Evolutionary conservation across 139 green algal genomes (phyloP).

Genomic region (Haematococcus lacustris): DNA sequence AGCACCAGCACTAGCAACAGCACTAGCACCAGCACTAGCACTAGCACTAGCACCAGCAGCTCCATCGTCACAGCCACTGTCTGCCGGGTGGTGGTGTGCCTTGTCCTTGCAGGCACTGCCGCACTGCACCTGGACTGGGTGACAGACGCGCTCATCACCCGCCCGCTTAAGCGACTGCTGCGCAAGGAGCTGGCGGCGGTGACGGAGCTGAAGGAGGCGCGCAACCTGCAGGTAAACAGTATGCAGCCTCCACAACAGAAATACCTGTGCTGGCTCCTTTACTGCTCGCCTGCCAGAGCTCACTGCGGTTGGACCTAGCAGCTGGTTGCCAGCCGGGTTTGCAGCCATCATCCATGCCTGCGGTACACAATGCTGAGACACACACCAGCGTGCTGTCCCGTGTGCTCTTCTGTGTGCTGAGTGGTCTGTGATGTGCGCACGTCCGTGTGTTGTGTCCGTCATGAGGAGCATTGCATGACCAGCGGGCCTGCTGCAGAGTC

Average conservation of each 20-base stretch:
- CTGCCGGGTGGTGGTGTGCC: not conserved
- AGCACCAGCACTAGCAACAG: too few species aligned
- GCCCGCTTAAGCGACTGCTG: not conserved
- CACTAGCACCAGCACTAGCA: not conserved
- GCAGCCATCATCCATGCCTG: not conserved
- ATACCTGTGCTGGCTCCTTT: not conserved
- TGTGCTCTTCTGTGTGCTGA: not conserved
- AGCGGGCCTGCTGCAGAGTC: not conserved
- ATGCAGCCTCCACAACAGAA: not conserved
- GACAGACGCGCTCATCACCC: conserved; percentile 1
- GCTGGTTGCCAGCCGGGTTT: not conserved
- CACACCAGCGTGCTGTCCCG: not conserved
- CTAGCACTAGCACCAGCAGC: too few species aligned
- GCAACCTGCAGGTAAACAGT: not conserved
- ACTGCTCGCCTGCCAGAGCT: too few species aligned
- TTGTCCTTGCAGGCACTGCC: not conserved
- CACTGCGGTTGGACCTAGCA: too few species aligned
- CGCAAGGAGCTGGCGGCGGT: conserved; percentile 5
- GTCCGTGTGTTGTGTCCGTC: not conserved
- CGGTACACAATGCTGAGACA: not conserved
- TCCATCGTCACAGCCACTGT: not conserved
- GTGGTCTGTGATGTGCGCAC: not conserved
- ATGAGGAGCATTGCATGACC: not conserved
- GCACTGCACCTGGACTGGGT: not conserved
- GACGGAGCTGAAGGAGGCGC: not conserved